These are phyloP conservation scores for Davidsoniella virescens DNA, from an alignment of 2,329 filamentous ascomycete species.

Conservation along the genomic window DNA sequence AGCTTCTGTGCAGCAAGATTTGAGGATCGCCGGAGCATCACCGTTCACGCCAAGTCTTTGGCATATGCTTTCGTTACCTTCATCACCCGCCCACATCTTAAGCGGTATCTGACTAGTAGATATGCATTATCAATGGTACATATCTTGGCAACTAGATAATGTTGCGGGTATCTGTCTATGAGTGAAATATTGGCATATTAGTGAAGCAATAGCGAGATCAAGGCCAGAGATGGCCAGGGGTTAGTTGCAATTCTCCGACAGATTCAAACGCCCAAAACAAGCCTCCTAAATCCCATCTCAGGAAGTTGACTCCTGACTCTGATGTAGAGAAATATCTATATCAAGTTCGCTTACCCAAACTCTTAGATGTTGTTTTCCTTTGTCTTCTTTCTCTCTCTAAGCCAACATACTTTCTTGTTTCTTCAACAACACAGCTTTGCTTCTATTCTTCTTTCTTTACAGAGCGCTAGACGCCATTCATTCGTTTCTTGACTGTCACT, in stretches of 20 bases:
- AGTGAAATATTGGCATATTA: constrained; percentile 3
- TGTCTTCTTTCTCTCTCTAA: background rate
- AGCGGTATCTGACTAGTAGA: too few relatives aligned
- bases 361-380: background rate
- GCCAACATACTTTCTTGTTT: constrained; percentile 4
- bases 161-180: background rate
- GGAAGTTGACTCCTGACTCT: background rate
- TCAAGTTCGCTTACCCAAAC: background rate
- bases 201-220: constrained; percentile 10
- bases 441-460: constrained; percentile 1
- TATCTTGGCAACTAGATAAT: too few relatives aligned
- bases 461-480: constrained; percentile 12
- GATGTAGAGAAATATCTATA: too few relatives aligned
- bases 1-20: too few relatives aligned
- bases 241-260: constrained; percentile 1
- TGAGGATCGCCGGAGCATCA: too few relatives aligned
- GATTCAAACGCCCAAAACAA: constrained; percentile 1
- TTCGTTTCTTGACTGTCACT: constrained; percentile 9
- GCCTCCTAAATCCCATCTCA: background rate
- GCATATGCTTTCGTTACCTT: too few relatives aligned
- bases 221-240: background rate
- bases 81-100: too few relatives aligned
- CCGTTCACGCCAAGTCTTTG: too few relatives aligned
- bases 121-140: too few relatives aligned
- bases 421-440: background rate